Base-by-base conservation (phyloP, 2,329 filamentous ascomycete genomes). In the Xylaria sp. region DNA sequence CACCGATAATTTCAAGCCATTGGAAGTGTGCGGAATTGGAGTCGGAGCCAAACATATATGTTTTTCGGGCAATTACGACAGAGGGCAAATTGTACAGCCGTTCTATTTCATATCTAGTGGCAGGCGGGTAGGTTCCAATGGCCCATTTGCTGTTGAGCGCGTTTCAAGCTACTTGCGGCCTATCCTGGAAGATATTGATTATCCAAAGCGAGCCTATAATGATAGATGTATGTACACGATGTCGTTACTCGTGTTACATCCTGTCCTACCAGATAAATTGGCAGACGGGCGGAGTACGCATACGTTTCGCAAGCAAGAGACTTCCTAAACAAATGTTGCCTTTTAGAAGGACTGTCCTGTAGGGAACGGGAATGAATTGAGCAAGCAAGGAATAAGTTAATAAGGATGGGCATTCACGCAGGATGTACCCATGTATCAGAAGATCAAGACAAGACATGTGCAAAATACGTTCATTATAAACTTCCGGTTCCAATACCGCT, bases 21-120 rank as follows among this genome's bases (percentile, higher is more conserved):
- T 7, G 30, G 41, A 58, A n/a, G 55, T 32, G 10, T 23, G 18
- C 20, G 9, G 20, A 39, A 18, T 13, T n/a, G 15, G 28, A 20
- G 34, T 50, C 23, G 2, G 18, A 15, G 28, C 28, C 28, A 23
- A 20, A 23, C 20, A 60, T 25, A 13, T 3, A 13, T n/a, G 28
- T 23, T 39, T 39, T 34, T 23, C 7, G n/a, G 34, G 13, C 39
- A 23, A 46, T 50, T 48, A n/a, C 15, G 20, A 12, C 8, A 36
- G 23, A 34, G 23, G 61, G 34, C 48, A 58, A 56, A 25, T n/a
- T 56, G 48, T 56, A 57, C 55, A 28, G 43, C 34, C 13, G 50
- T 52, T 56, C 0, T 3, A 43, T 57, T 41, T 46, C 2, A 32
- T 12, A 36, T 25, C 28, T 60, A 23, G 7, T 39, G 34, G 50